Percentiles rank a stretch among this genome's conserved stretches.
phyloP scores from a whole-genome alignment of 1,284 basidiomycete species.

The Agaricales sp. region DNA sequence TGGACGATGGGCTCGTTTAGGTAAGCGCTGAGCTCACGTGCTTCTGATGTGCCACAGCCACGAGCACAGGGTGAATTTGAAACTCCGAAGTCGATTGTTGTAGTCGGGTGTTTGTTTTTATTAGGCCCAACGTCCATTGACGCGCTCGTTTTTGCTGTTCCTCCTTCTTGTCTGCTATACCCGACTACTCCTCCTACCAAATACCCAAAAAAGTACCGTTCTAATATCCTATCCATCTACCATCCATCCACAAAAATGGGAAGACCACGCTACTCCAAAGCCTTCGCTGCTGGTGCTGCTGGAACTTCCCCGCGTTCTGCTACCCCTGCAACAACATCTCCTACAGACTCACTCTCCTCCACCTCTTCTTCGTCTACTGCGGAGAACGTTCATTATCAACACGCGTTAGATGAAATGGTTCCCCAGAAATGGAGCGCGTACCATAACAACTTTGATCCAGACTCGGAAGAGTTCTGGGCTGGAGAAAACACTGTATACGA shows the following conservation, averaged over 20 bases:
- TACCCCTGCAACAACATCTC: neutral
- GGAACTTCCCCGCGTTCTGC: neutral
- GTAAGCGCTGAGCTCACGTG: no score
- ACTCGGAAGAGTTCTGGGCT: conserved; percentile 1
- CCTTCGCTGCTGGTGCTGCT: neutral
- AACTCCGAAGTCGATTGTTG: neutral
- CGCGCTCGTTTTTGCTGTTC: neutral
- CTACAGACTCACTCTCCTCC: no score
- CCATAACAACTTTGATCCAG: neutral
- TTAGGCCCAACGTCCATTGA: neutral
- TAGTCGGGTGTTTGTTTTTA: neutral
- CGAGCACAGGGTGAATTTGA: neutral
- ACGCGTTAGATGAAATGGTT: neutral
- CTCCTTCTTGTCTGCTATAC: neutral
- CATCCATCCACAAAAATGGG: neutral
- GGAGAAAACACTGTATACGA: neutral
- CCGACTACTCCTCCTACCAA: neutral
- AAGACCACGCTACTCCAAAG: neutral
- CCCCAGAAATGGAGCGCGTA: neutral
- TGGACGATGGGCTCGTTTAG: no score
- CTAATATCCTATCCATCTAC: no score
- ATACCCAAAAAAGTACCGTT: no score
- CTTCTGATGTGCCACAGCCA: neutral
- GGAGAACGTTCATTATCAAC: neutral
- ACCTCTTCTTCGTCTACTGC: neutral